Conservation (phyloP, 2,329 filamentous ascomycete genomes). For the Monosporascus ibericus region DNA sequence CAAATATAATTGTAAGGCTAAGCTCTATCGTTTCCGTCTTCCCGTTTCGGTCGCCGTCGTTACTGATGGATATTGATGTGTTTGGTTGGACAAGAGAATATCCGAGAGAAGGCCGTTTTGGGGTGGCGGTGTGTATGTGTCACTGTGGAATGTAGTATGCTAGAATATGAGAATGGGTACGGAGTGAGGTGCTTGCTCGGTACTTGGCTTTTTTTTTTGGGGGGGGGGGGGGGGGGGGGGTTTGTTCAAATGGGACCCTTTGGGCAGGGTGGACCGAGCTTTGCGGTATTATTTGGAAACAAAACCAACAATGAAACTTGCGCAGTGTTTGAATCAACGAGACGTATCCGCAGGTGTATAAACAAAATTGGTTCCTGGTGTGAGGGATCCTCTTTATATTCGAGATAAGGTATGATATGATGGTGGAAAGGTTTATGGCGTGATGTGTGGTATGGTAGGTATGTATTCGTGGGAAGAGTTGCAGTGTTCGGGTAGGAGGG, state of each 20-base stretch:
- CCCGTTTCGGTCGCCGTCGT: constrained; percentile 11
- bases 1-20: background rate
- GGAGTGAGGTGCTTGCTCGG: constrained; percentile 5
- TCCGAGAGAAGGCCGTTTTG: constrained; percentile 3
- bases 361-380: background rate
- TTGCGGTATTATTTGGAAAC: constrained; percentile 15
- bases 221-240: background rate
- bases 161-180: no score
- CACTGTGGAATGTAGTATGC: no score
- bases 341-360: background rate
- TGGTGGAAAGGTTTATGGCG: background rate
- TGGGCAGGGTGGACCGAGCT: constrained; percentile 6
- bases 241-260: background rate
- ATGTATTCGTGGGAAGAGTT: background rate
- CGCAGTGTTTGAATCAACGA: background rate
- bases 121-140: constrained; percentile 7
- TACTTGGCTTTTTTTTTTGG: background rate
- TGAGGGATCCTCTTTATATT: background rate
- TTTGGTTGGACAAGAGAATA: constrained; percentile 1
- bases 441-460: background rate
- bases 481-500: constrained; percentile 2
- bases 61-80: background rate
- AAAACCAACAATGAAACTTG: constrained; percentile 13
- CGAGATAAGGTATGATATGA: background rate
- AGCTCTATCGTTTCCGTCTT: background rate